Base-by-base conservation (phyloP, 805 yeast species). In the Huiozyma naganishii region DNA sequence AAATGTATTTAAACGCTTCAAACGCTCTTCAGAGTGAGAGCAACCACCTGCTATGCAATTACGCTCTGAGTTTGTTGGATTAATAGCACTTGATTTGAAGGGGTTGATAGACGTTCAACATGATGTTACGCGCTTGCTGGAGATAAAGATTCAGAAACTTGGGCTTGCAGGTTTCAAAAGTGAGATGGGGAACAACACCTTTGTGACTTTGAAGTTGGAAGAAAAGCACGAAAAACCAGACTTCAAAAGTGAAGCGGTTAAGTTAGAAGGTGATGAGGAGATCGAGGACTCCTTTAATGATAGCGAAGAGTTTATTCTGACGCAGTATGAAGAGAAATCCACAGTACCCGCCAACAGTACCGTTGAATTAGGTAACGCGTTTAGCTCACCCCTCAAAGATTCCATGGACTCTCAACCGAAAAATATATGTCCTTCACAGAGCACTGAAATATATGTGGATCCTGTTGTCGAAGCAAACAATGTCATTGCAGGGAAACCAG, bases 241-340 rank as follows among this genome's bases (percentile, higher is more conserved):
- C 23, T 17, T 17, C 4, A 17, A 4, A 17, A 17, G 23, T 17
- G 23, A 17, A 17, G 23, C 2, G 23, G 23, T 17, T 17, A 17
- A 17, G 23, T 4, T 17, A 17, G 23, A 17, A 17, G 23, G 4
- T 17, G 23, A 17, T 17, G 23, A 17, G 23, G 23, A 4, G 23
- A 17, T 4, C 23, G 23, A 17, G 23, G 23, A 17, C 23, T 17
- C 23, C 23, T 17, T 17, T 17, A 17, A 17, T 17, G 23, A 17
- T 17, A 17, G 23, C 23, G 23, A 17, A 17, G 59, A 53, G 4
- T 51, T 48, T 27, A 48, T 55, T 9, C 30, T 54, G 28, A 57
- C 61, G 4, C 61, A 56, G 35, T 48, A 48, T 32, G 55, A 52
- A 29, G 27, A 32, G 13, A 27, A 27, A 11, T n/a, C 12, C 33